Base-by-base conservation (phyloP, 805 yeast genomes). In the Saturnispora diversa region DNA sequence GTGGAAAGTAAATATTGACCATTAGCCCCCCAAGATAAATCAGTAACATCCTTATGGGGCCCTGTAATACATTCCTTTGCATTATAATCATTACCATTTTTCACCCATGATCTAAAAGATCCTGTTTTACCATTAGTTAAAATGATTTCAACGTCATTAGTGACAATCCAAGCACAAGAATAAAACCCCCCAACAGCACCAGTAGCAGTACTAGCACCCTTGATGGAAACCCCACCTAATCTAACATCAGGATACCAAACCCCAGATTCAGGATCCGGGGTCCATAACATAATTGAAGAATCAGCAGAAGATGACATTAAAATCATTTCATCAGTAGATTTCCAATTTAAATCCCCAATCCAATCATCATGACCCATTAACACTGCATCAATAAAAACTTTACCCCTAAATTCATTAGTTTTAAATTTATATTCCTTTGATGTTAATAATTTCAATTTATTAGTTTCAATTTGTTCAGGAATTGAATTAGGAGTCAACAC, bases 321-420 rank as follows among this genome's bases (percentile, higher is more conserved):
- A 47, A 73, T 74, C 25, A 75, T 53, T 39, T 73, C 69, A 19
- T 32, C 31, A 6, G 64, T 56, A 3, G 84, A 80, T 54, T 81
- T 84, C 97, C 98, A 92, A 41, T 70, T 66, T 35, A 92, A 65
- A 8, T 85, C 77, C 2, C 90, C 76, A 20, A 94, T 80, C 98
- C 98, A 92, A 59, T 92, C 99, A 57, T 92, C 99, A 60, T 92
- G 98, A 6, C 98, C 99, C 82, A 92, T 80, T 20, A 92, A 76
- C 44, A 92, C 72, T 0, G 98, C 96, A 54, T 94, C 99, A 54
- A 88, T 86, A 48, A 75, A 76, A 38, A 87, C 70, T 4, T 81
- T 75, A 24, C 44, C 42, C 24, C 46, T 34, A 28, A 40, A 33
- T 43, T 74, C 74, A 37, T 64, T 58, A 2, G 68, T 55, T 10